Conservation (phyloP, 306 rosid species). For the Albizia julibrissin region DNA sequence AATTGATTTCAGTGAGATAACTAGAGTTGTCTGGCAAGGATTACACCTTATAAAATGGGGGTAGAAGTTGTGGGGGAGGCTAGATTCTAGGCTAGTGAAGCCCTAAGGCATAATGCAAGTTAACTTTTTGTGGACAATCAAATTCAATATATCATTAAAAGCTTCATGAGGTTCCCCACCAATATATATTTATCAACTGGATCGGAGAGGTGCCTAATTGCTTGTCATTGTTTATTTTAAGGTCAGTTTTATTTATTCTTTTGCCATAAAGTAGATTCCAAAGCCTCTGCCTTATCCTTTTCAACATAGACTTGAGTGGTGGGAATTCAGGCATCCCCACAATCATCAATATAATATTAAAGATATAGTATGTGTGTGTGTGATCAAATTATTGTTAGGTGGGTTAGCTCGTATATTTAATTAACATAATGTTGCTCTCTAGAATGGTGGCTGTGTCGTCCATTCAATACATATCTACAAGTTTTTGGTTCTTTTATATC, state of each 20-base stretch:
- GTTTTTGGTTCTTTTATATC: neutral
- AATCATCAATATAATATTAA: neutral
- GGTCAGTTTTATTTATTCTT: slow-evolving; percentile 7
- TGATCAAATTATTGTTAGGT: neutral
- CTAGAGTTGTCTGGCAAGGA: no score
- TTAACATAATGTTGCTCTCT: slow-evolving; percentile 7
- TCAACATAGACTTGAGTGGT: slow-evolving; percentile 18
- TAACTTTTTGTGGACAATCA: neutral
- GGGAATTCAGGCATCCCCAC: slow-evolving; percentile 16
- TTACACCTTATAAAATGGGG: neutral
- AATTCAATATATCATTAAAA: neutral
- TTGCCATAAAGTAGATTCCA: slow-evolving; percentile 39
- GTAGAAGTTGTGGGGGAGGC: neutral
- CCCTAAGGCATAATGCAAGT: neutral
- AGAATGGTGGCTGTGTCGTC: slow-evolving; percentile 24
- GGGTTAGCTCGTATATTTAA: neutral
- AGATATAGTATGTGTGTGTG: no score
- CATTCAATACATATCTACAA: neutral
- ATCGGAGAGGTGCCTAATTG: neutral
- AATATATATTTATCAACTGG: no score
- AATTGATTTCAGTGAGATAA: no score
- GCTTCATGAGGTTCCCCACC: neutral
- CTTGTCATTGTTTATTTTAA: slow-evolving; percentile 5
- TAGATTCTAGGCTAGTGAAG: slow-evolving; percentile 7
- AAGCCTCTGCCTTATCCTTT: slow-evolving; percentile 27